Percentiles rank a stretch among this genome's conserved stretches.
phyloP scores from a whole-genome alignment of 306 rosid species.

The Cucurbita ficifolia region DNA sequence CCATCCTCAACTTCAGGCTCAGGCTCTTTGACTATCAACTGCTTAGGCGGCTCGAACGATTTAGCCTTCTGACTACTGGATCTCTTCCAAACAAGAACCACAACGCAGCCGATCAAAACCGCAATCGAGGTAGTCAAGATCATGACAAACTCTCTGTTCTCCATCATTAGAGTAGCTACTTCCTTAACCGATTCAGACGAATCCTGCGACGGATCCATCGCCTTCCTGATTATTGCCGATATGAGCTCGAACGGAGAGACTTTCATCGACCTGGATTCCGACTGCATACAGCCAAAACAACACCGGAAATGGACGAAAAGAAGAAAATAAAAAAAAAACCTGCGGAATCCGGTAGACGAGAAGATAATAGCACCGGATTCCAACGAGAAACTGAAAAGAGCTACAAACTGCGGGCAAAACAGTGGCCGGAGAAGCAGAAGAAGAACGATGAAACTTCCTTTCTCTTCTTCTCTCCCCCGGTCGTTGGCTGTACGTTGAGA shows the following conservation, averaged over 20 bases:
- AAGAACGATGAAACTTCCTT: background rate
- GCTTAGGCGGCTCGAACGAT: slow-evolving; percentile 34
- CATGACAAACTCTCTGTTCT: slow-evolving; percentile 51
- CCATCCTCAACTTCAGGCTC: slow-evolving; percentile 69
- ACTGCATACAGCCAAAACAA: slow-evolving; percentile 24
- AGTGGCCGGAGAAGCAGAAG: background rate
- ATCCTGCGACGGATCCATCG: slow-evolving; percentile 45
- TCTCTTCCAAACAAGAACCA: slow-evolving; percentile 68
- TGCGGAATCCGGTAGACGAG: slow-evolving; percentile 11
- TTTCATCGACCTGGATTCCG: slow-evolving; percentile 50
- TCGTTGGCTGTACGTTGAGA: slow-evolving; percentile 20
- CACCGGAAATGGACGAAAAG: background rate
- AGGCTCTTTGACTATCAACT: slow-evolving; percentile 19
- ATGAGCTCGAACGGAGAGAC: slow-evolving; percentile 79
- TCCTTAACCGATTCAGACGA: slow-evolving; percentile 30
- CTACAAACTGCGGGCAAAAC: background rate
- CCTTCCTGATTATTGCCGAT: slow-evolving; percentile 66
- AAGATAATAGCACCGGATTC: slow-evolving; percentile 10
- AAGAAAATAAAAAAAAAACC: background rate
- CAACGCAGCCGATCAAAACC: slow-evolving; percentile 66
- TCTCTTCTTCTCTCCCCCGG: slow-evolving; percentile 10
- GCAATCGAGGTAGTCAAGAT: slow-evolving; percentile 74
- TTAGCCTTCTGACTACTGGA: slow-evolving; percentile 28
- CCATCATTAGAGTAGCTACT: slow-evolving; percentile 36
- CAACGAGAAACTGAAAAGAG: background rate